Evolutionary conservation across 306 rosid species (phyloP).

Genomic region (Boehmeria nivea): DNA sequence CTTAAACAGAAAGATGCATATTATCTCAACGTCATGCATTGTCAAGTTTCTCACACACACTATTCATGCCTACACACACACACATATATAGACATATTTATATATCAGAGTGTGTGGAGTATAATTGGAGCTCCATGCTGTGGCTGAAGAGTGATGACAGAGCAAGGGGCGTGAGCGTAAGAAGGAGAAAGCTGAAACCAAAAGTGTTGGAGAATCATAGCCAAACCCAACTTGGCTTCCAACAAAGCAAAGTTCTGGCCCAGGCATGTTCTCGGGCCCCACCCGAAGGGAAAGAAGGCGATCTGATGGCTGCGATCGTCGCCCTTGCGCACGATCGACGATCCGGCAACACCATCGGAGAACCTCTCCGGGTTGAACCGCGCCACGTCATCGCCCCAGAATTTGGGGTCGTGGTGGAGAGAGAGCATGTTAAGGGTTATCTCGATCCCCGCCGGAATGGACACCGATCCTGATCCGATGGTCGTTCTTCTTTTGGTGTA

Average conservation of each 20-base stretch:
- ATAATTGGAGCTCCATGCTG: slow-evolving; percentile 43
- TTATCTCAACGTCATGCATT: too few species aligned
- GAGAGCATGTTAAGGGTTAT: slow-evolving; percentile 11
- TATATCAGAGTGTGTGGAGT: slow-evolving; percentile 16
- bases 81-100: background rate
- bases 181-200: slow-evolving; percentile 44
- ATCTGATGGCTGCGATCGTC: slow-evolving; percentile 27
- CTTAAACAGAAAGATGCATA: too few species aligned
- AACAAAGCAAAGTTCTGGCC: slow-evolving; percentile 44
- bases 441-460: slow-evolving; percentile 36
- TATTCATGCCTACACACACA: background rate
- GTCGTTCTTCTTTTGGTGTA: background rate
- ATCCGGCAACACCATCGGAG: slow-evolving; percentile 30
- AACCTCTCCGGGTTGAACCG: slow-evolving; percentile 48
- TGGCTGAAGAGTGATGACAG: slow-evolving; percentile 25
- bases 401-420: slow-evolving; percentile 27
- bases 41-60: too few species aligned
- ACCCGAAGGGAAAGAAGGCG: slow-evolving; percentile 42
- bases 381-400: slow-evolving; percentile 34
- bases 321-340: slow-evolving; percentile 14
- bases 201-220: slow-evolving; percentile 43
- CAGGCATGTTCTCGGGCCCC: slow-evolving; percentile 44
- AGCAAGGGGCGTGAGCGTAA: slow-evolving; percentile 39
- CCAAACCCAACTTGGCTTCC: slow-evolving; percentile 41
- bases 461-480: slow-evolving; percentile 18